Percentiles rank a stretch among this genome's conserved stretches.
phyloP scores from a whole-genome alignment of 192 early-diverging fungal genomes.

The Coemansia sp. region DNA sequence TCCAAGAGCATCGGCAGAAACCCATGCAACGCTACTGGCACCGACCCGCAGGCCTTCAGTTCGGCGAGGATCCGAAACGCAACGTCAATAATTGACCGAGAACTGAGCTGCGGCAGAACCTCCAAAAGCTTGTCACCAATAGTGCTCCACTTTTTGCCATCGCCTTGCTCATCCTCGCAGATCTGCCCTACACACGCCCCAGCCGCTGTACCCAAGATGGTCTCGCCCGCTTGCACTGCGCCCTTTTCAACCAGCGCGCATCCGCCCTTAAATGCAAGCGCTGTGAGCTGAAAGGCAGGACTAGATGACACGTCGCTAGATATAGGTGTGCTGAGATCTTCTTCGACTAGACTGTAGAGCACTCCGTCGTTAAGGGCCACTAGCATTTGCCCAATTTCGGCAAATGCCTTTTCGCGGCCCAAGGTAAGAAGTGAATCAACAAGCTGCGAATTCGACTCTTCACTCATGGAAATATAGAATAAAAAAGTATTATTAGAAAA shows the following conservation, averaged over 20 bases:
- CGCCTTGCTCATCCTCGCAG: conserved; percentile 30
- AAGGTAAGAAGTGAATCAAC: conserved; percentile 64
- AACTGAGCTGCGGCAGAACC: conserved; percentile 23
- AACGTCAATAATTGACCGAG: conserved; percentile 32
- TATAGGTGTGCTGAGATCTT: conserved; percentile 7
- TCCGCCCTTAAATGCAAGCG: conserved; percentile 20
- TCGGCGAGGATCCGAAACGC: conserved; percentile 44
- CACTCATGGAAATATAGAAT: background rate
- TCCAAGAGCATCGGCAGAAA: conserved; percentile 43
- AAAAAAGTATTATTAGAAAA: background rate
- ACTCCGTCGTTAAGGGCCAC: conserved; percentile 6
- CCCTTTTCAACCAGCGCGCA: conserved; percentile 31
- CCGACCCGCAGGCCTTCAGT: conserved; percentile 34
- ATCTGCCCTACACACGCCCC: conserved; percentile 38
- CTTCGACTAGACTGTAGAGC: conserved; percentile 29
- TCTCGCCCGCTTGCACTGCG: background rate
- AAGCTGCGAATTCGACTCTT: conserved; percentile 26
- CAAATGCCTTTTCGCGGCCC: conserved; percentile 12
- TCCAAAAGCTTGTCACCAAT: conserved; percentile 34
- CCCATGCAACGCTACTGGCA: conserved; percentile 8
- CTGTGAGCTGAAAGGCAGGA: background rate
- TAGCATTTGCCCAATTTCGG: conserved; percentile 23
- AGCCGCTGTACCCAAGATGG: conserved; percentile 10
- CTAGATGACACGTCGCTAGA: background rate
- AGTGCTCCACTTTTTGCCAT: conserved; percentile 11